Conservation (phyloP, 768 basidiomycete species). For the Leccinum uliginosum region DNA sequence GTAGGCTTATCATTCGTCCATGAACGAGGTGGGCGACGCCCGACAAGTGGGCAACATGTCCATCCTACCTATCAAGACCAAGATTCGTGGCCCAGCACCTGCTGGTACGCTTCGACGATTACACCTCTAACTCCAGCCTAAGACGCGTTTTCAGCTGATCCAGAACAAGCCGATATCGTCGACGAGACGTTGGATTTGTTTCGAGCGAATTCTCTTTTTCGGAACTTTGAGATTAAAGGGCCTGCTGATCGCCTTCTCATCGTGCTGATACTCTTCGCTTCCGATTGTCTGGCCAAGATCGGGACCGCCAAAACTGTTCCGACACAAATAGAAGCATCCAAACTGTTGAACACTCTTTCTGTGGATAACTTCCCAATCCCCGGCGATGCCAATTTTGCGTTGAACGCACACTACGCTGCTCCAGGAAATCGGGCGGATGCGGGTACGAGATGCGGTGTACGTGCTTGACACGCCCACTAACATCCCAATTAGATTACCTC, state of each 20-base stretch:
- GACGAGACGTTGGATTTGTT: conserved; percentile 97
- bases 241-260: conserved; percentile 95
- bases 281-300: conserved; percentile 92
- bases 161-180: conserved; percentile 78
- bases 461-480: conserved; percentile 3
- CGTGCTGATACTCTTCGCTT: conserved; percentile 95
- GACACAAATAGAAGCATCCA: conserved; percentile 79
- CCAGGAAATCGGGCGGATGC: conserved; percentile 74
- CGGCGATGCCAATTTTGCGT: conserved; percentile 90
- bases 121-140: conserved; percentile 7
- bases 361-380: conserved; percentile 93
- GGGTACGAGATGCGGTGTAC: conserved; percentile 46
- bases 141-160: conserved; percentile 55
- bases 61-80: conserved; percentile 87
- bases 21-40: conserved; percentile 81
- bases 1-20: conserved; percentile 94
- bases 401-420: conserved; percentile 88
- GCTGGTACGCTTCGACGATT: conserved; percentile 43
- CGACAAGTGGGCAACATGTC: conserved; percentile 87
- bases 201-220: conserved; percentile 97
- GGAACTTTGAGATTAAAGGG: conserved; percentile 99
- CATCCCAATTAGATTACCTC: conserved; percentile 61
- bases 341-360: conserved; percentile 84
- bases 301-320: conserved; percentile 65
- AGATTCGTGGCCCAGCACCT: conserved; percentile 89